Conservation (phyloP, 2,329 filamentous ascomycete genomes). For the Colletotrichum melonis region DNA sequence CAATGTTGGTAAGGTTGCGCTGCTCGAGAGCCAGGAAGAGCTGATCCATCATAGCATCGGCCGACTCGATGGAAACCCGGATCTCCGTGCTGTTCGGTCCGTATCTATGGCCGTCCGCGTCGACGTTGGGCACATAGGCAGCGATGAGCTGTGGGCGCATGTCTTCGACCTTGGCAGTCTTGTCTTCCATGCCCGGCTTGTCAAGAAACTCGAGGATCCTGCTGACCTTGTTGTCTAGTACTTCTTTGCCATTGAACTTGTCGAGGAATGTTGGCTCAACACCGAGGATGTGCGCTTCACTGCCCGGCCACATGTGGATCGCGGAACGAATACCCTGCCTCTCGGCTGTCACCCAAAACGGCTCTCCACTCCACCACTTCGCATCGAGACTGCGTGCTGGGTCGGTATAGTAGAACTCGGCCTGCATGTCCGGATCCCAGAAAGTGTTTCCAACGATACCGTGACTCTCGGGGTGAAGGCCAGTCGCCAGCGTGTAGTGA, state of each 20-base stretch:
- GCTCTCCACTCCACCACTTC: conserved; percentile 96
- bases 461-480: conserved; percentile 91
- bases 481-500: conserved; percentile 93
- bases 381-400: conserved; percentile 79
- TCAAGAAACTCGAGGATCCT: conserved; percentile 88
- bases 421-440: conserved; percentile 82
- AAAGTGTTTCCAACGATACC: conserved; percentile 95
- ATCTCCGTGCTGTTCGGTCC: conserved; percentile 97
- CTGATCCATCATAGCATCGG: conserved; percentile 83
- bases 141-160: conserved; percentile 90
- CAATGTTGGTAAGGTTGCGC: conserved; percentile 87
- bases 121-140: conserved; percentile 94
- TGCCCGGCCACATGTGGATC: conserved; percentile 99
- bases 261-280: conserved; percentile 85
- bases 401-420: conserved; percentile 91
- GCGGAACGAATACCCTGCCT: conserved; percentile 81
- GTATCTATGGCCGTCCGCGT: conserved; percentile 85
- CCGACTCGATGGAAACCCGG: conserved; percentile 77
- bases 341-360: conserved; percentile 94
- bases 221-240: conserved; percentile 78
- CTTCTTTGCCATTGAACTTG: conserved; percentile 83
- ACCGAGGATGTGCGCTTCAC: conserved; percentile 84
- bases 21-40: conserved; percentile 81
- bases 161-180: conserved; percentile 58
- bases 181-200: conserved; percentile 76